A percentile compares a stretch with the other conserved stretches of the same genome.
Conservation (phyloP, 257 asterid genomes). For the Solanum tarapatanum region DNA sequence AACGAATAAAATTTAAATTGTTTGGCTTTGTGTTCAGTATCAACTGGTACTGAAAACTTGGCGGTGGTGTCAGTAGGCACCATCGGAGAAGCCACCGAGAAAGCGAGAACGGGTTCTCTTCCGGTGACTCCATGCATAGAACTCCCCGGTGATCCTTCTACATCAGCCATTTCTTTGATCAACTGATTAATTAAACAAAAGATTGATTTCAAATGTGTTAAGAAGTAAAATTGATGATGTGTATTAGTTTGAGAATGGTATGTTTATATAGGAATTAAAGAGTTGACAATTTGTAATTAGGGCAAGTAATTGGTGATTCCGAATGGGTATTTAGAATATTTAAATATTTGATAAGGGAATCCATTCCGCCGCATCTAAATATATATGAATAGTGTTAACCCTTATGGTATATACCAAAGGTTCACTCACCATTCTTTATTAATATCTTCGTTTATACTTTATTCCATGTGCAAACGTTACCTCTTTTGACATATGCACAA, state of each 20-base stretch:
- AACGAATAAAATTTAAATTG: conserved; percentile 36
- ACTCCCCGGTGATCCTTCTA: conserved; percentile 32
- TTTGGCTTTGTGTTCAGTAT: conserved; percentile 53
- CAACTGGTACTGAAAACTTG: conserved; percentile 44
- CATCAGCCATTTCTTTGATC: background rate
- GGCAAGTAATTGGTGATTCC: background rate
- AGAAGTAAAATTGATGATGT: background rate
- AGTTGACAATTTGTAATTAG: background rate
- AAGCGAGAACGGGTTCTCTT: conserved; percentile 20
- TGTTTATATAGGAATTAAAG: background rate
- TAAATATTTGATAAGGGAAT: background rate
- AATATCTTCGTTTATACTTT: background rate
- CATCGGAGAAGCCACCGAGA: conserved; percentile 32
- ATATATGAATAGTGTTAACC: background rate
- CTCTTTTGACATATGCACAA: background rate
- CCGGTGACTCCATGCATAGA: conserved; percentile 45
- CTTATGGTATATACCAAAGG: conserved; percentile 17
- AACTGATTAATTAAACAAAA: too few species aligned
- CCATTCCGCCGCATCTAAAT: conserved; percentile 15
- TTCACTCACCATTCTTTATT: background rate
- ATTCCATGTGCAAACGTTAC: background rate
- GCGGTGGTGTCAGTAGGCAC: conserved; percentile 40
- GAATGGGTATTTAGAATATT: background rate
- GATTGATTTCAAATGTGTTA: background rate
- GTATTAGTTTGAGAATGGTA: background rate